Conservation (phyloP, 1,139 yeast species). For the Sugiyamaella grinbergsii region DNA sequence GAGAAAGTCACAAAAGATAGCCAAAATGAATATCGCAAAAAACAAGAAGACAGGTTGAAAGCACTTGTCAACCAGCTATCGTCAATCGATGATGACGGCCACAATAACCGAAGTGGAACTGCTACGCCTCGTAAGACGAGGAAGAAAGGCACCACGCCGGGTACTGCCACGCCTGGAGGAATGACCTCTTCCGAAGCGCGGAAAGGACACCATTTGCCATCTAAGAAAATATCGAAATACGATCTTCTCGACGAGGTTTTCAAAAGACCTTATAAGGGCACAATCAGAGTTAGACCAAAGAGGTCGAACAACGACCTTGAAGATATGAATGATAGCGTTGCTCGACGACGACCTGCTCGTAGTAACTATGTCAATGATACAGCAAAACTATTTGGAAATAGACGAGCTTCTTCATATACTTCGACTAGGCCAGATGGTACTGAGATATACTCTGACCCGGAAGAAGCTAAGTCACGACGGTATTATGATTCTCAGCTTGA, state of each 20-base stretch:
- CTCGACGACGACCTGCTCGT: constrained; percentile 10
- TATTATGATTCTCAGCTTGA: constrained; percentile 21
- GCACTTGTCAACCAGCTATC: constrained; percentile 13
- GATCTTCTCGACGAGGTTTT: constrained; percentile 39
- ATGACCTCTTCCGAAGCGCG: constrained; percentile 4
- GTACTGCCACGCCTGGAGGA: neutral
- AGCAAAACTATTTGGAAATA: constrained; percentile 1
- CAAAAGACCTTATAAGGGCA: constrained; percentile 38
- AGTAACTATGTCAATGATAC: constrained; percentile 9
- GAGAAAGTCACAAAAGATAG: constrained; percentile 24
- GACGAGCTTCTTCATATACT: constrained; percentile 14
- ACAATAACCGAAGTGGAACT: neutral
- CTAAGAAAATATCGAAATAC: constrained; percentile 32
- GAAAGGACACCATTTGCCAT: constrained; percentile 7
- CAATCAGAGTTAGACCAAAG: constrained; percentile 25
- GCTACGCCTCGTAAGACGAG: constrained; percentile 18
- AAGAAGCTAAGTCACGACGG: constrained; percentile 19
- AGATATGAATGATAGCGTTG: constrained; percentile 1
- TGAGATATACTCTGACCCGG: constrained; percentile 25
- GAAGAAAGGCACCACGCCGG: constrained; percentile 8
- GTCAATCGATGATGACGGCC: neutral
- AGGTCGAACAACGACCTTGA: constrained; percentile 1
- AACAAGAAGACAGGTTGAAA: constrained; percentile 21
- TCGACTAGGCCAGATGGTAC: constrained; percentile 10
- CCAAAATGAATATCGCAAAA: constrained; percentile 25